Conservation (phyloP, 148 eudicot species). For the Fagopyrum tataricum region DNA sequence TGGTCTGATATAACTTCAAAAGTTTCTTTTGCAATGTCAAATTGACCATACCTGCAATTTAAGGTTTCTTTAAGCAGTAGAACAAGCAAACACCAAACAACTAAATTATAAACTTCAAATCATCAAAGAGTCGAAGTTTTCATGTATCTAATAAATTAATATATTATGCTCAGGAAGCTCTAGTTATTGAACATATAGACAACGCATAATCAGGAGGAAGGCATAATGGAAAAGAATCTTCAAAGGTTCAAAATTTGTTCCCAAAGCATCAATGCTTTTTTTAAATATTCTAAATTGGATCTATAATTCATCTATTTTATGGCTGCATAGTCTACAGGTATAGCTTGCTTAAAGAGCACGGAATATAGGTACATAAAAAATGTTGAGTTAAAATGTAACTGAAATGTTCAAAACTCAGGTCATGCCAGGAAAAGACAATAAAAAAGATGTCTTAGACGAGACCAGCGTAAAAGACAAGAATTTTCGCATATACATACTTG, state of each 20-base stretch:
- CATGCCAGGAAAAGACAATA: neutral
- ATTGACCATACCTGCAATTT: constrained; percentile 85
- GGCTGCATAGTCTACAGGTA: neutral
- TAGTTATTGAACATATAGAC: neutral
- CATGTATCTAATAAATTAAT: neutral
- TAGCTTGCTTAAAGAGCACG: neutral
- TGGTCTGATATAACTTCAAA: constrained; percentile 87
- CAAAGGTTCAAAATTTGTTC: neutral
- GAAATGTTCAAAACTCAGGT: too few relatives aligned
- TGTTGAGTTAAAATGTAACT: neutral
- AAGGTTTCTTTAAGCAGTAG: neutral
- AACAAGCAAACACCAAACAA: neutral
- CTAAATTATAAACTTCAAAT: neutral
- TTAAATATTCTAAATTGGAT: neutral
- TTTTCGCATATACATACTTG: constrained; percentile 40
- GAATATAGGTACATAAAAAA: neutral
- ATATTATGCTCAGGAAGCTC: neutral
- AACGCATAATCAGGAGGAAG: neutral
- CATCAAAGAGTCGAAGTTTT: neutral
- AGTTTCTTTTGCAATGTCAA: constrained; percentile 97
- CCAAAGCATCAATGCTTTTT: neutral
- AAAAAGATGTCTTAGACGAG: neutral
- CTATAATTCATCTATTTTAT: neutral
- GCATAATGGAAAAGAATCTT: neutral
- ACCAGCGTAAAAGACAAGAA: neutral